phyloP scores from a whole-genome alignment of 768 basidiomycete genomes.

The Auriscalpium orientale region DNA sequence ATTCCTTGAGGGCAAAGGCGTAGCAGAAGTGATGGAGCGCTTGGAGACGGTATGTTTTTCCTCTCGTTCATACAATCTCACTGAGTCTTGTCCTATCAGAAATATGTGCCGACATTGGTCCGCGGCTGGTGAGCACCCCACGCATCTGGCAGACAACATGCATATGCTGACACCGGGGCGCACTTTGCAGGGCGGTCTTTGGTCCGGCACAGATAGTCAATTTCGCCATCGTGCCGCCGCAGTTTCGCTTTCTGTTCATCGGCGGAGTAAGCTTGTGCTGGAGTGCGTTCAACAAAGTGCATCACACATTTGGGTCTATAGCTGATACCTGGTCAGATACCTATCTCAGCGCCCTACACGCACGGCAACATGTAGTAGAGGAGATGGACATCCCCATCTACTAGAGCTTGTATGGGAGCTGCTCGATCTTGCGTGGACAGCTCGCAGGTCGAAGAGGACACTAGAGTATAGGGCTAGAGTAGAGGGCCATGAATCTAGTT shows the following conservation, averaged over 20 bases:
- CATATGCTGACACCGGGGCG: not conserved
- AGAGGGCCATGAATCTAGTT: no score
- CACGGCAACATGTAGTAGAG: not conserved
- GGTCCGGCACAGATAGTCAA: slow-evolving; percentile 75
- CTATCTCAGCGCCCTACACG: slow-evolving; percentile 7
- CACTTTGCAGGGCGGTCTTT: slow-evolving; percentile 51
- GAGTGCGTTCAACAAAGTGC: slow-evolving; percentile 46
- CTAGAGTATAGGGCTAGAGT: no score
- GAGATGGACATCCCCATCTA: no score
- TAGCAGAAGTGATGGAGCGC: slow-evolving; percentile 40
- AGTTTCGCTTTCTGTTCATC: slow-evolving; percentile 67
- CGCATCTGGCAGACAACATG: not conserved
- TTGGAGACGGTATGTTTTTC: slow-evolving; percentile 27
- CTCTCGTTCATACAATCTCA: no score
- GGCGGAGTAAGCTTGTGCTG: slow-evolving; percentile 75
- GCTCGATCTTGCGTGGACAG: no score
- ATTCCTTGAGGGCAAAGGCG: slow-evolving; percentile 66
- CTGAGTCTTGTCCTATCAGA: slow-evolving; percentile 28
- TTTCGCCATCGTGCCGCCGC: slow-evolving; percentile 69
- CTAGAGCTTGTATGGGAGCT: no score
- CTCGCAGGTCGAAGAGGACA: no score
- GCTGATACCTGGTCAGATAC: slow-evolving; percentile 2
- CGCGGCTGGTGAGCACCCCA: slow-evolving; percentile 56
- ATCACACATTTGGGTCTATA: not conserved
- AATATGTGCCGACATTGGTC: slow-evolving; percentile 64